Conservation (phyloP, 768 basidiomycete genomes). For the Boletus tomentosulus region DNA sequence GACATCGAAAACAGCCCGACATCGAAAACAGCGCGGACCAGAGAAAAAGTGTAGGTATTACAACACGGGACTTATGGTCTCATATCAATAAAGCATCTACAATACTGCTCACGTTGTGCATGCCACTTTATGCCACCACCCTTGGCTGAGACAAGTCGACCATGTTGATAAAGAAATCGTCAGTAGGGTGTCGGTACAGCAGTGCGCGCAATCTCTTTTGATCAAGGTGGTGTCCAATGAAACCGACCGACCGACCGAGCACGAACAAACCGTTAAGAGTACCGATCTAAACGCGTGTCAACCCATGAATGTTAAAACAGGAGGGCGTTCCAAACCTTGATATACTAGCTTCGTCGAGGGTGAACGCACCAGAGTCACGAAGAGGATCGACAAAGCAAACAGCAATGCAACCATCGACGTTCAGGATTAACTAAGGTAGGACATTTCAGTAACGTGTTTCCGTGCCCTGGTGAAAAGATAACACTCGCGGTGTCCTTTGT, state of each 20-base stretch:
- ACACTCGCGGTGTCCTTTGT: conserved; percentile 80
- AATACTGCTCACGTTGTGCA: too few species aligned
- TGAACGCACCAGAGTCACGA: conserved; percentile 90
- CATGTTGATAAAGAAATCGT: conserved; percentile 96
- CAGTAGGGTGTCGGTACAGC: conserved; percentile 91
- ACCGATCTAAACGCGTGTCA: conserved; percentile 51
- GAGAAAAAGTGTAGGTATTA: too few species aligned
- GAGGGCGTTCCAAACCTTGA: conserved; percentile 48
- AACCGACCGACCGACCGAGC: conserved; percentile 94
- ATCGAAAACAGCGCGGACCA: too few species aligned
- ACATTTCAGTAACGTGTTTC: neutral
- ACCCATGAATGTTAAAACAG: neutral
- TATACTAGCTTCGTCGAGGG: conserved; percentile 94
- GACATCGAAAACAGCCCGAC: too few species aligned
- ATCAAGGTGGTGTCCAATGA: conserved; percentile 95
- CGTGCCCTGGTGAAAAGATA: neutral
- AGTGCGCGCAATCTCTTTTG: conserved; percentile 93
- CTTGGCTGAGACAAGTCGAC: conserved; percentile 79
- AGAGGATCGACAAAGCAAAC: conserved; percentile 96
- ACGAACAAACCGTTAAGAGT: conserved; percentile 97
- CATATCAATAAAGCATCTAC: too few species aligned
- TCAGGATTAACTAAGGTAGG: conserved; percentile 71
- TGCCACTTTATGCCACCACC: conserved; percentile 36
- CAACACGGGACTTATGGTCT: too few species aligned
- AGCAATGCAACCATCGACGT: conserved; percentile 94